Evolutionary conservation across 2,329 filamentous ascomycete genomes (phyloP), one percentile per base, ranked within the genome.

Genomic region (Fusarium veterinarium): DNA sequence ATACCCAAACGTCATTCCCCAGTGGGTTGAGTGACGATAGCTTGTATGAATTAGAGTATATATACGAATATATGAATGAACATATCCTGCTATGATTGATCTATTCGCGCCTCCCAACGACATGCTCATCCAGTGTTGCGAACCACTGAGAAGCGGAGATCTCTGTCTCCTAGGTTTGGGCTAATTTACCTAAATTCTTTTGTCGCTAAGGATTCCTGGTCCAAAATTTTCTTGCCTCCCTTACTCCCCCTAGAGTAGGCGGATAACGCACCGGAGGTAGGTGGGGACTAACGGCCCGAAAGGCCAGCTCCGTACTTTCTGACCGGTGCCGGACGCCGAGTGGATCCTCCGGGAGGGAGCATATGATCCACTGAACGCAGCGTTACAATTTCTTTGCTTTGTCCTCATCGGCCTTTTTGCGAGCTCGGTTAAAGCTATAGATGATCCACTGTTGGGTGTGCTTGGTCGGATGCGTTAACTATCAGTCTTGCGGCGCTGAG

Each of bases 51-150:
- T 31, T 37, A 48, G 31, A 30, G n/a, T 58, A 30, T 69, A 64
- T 59, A 69, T 64, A 69, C 20, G 17, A 62, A 35, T 31, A 57
- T 62, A 53, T 42, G 55, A 33, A 69, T 59, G 65, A 57, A 53
- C 17, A 67, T 44, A 64, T 45, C 30, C 31, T 46, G 30, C 31
- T 4, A 28, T 35, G 13, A 28, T 41, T 60, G 46, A 60, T 9
- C 45, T n/a, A 19, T n/a, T 20, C 35, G n/a, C n/a, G 31, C 17
- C 48, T 35, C 11, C 11, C n/a, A 51, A 14, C 2, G 8, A 51
- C 4, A 35, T 35, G 12, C 10, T 7, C 16, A 25, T 51, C 6
- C n/a, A 51, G 16, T 19, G 8, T 51, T 19, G 30, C 30, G 30
- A 14, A 4, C 5, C 8, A 5, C 4, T 33, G n/a, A 51, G 17